These are phyloP conservation scores for Vanrija pseudolonga DNA, from an alignment of 1,284 basidiomycete genomes.

Conservation along the genomic window DNA sequence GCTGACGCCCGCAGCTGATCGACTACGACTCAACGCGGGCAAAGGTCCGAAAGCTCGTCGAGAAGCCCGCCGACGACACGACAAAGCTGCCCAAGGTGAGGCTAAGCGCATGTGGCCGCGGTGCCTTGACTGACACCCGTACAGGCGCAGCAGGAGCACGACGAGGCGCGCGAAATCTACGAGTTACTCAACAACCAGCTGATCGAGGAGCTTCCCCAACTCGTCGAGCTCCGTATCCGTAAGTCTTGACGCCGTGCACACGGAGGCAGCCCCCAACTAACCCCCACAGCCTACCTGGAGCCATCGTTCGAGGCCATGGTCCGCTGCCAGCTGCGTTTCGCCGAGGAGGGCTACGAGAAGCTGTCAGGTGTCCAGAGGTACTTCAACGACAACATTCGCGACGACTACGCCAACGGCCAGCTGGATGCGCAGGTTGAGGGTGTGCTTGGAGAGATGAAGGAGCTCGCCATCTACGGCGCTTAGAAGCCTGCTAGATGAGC, in stretches of 20 bases:
- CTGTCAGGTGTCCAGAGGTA: constrained; percentile 94
- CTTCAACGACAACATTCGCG: constrained; percentile 82
- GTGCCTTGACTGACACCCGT: background rate
- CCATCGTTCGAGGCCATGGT: constrained; percentile 99
- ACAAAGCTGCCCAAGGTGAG: constrained; percentile 78
- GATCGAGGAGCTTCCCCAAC: constrained; percentile 81
- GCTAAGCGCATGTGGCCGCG: background rate
- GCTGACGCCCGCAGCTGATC: constrained; percentile 60
- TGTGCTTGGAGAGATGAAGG: constrained; percentile 92
- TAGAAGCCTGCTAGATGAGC: constrained; percentile 5
- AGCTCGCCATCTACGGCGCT: constrained; percentile 76
- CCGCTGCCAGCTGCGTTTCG: constrained; percentile 92
- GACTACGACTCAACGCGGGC: constrained; percentile 93
- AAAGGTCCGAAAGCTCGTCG: constrained; percentile 80
- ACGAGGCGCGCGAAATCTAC: constrained; percentile 90
- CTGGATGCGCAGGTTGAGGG: constrained; percentile 94
- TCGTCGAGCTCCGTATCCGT: constrained; percentile 91
- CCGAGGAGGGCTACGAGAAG: constrained; percentile 97
- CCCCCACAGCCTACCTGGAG: constrained; percentile 68
- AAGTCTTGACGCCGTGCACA: constrained; percentile 5
- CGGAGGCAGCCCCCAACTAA: background rate
- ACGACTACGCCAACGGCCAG: constrained; percentile 95
- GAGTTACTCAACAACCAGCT: constrained; percentile 90
- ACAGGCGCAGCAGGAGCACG: constrained; percentile 88
- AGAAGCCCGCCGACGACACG: constrained; percentile 91